Evolutionary conservation across 2,329 filamentous ascomycete species (phyloP), one percentile per base, ranked within the genome.

Genomic region (Trichothecium roseum): DNA sequence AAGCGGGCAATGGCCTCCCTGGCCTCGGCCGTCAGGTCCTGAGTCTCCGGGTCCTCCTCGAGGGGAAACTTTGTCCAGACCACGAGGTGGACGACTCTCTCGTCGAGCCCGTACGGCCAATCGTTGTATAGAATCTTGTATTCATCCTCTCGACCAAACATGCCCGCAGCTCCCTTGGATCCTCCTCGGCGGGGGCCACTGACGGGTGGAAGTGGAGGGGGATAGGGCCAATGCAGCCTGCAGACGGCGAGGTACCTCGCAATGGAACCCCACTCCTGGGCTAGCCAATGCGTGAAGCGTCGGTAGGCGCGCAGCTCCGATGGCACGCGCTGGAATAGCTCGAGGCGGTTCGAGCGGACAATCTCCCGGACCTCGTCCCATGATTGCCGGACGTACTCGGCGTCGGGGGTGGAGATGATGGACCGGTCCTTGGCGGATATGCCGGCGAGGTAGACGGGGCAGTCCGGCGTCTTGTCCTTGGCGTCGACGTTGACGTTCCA

Each of bases 1-100:
- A 77, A 95, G 4, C 59, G 64, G 29, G 88, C 74, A 41, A 95
- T 84, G 51, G 77, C 64, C 14, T 57, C 59, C 33, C 78, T 69
- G 7, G 77, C 74, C 41, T 67, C 57, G 3, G 72, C 65, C 1
- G 81, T 85, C 52, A 93, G 59, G 43, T 86, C 77, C 12, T 74
- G 80, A 0, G 76, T 73, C 63, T 38, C 50, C 4, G 60, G 56
- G 47, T 91, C 79, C 38, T 87, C 82, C 36, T 77, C 69, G 17
- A 95, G 64, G 32, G 72, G 68, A 50, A 94, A 94, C 57, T 94
- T 94, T 32, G 84, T 91, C 89, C 89, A 96, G 10, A 94, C 77
- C 5, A 94, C 84, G 3, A 95, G 65, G 54, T 95, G 89, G 13
- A 84, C 73, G 43, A 94, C 88, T 35, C 72, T 68, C 32, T 64